Conservation (phyloP, 768 basidiomycete species). For the Suillus weaverae region DNA sequence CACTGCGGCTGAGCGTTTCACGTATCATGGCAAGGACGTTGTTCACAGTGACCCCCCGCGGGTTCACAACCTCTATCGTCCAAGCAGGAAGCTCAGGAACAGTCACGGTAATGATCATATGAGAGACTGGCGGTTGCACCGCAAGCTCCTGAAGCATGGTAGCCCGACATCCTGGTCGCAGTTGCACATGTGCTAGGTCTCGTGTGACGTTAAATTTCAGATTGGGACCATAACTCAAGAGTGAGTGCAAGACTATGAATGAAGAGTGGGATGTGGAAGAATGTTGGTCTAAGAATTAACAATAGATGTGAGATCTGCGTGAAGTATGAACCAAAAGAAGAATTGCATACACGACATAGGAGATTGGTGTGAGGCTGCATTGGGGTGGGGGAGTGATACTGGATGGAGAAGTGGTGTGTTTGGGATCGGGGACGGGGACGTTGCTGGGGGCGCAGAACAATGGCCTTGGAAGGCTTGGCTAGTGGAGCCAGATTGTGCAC, state of each 20-base stretch:
- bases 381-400: slow-evolving; percentile 34
- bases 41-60: slow-evolving; percentile 25
- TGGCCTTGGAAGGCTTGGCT: slow-evolving; percentile 9
- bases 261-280: slow-evolving; percentile 6
- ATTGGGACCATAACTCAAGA: slow-evolving; percentile 18
- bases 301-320: slow-evolving; percentile 4
- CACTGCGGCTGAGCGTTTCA: slow-evolving; percentile 26
- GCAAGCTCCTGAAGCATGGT: slow-evolving; percentile 23
- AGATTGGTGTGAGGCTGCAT: slow-evolving; percentile 22
- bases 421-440: slow-evolving; percentile 24
- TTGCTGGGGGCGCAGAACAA: slow-evolving; percentile 12
- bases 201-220: slow-evolving; percentile 28
- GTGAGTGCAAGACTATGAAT: slow-evolving; percentile 25
- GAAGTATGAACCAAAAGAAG: background rate
- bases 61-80: slow-evolving; percentile 32
- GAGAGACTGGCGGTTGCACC: slow-evolving; percentile 19
- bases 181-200: slow-evolving; percentile 25
- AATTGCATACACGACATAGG: slow-evolving; percentile 23
- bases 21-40: slow-evolving; percentile 31
- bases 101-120: slow-evolving; percentile 16
- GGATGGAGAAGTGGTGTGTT: slow-evolving; percentile 24
- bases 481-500: slow-evolving; percentile 8
- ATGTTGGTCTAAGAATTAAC: slow-evolving; percentile 13
- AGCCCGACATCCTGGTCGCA: slow-evolving; percentile 19
- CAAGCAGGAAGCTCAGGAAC: slow-evolving; percentile 26